A percentile compares a stretch with the other conserved stretches of the same genome.
Evolutionary conservation across 1,284 basidiomycete species (phyloP).

Genomic region (Mycosarcoma maydis): DNA sequence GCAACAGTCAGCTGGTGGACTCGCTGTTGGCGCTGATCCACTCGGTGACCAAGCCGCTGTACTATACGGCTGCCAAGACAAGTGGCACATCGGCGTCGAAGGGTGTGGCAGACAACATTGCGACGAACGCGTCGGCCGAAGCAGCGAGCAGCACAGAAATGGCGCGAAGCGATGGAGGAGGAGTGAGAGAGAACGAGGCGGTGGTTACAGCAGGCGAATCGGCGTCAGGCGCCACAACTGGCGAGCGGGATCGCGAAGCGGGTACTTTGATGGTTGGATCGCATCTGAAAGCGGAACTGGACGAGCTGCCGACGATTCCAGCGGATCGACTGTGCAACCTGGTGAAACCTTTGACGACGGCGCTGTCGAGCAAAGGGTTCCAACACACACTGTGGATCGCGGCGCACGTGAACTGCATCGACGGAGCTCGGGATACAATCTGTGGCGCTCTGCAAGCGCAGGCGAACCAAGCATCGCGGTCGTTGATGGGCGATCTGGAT

Average conservation of each 20-base stretch:
- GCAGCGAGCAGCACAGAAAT: slow-evolving; percentile 33
- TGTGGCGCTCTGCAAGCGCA: slow-evolving; percentile 55
- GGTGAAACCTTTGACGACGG: slow-evolving; percentile 61
- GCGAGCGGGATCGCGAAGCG: slow-evolving; percentile 1
- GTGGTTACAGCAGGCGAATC: not conserved
- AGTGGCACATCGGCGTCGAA: slow-evolving; percentile 21
- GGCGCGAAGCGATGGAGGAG: slow-evolving; percentile 27
- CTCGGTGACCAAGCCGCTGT: slow-evolving; percentile 60
- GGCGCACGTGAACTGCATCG: slow-evolving; percentile 55
- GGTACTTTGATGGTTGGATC: not conserved
- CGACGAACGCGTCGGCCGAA: slow-evolving; percentile 7
- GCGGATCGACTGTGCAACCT: slow-evolving; percentile 56
- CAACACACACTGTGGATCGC: slow-evolving; percentile 65
- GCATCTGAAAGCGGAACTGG: slow-evolving; percentile 3
- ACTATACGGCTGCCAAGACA: slow-evolving; percentile 18
- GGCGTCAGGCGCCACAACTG: not conserved
- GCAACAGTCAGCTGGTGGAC: slow-evolving; percentile 61
- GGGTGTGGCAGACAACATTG: slow-evolving; percentile 1
- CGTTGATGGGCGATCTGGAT: slow-evolving; percentile 57
- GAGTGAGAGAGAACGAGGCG: slow-evolving; percentile 3
- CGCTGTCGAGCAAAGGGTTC: slow-evolving; percentile 63
- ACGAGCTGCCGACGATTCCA: slow-evolving; percentile 37
- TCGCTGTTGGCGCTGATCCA: slow-evolving; percentile 61
- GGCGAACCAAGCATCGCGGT: slow-evolving; percentile 53
- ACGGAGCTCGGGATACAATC: slow-evolving; percentile 57